These are phyloP conservation scores for Galeopsis tetrahit DNA, from an alignment of 257 asterid species.

Conservation along the genomic window DNA sequence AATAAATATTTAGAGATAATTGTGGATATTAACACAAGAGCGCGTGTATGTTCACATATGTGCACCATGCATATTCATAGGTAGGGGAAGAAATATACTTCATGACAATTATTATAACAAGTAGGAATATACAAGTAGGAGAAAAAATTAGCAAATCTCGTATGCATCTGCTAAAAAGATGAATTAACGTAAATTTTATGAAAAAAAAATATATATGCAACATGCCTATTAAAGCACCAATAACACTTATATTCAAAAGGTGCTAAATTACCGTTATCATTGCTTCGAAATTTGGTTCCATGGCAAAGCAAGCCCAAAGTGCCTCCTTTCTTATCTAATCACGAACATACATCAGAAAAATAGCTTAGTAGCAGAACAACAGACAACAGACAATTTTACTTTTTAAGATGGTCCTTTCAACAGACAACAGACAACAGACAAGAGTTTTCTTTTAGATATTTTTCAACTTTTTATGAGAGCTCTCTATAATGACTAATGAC, in stretches of 20 bases:
- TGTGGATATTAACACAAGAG: background rate
- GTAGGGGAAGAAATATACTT: background rate
- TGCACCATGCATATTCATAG: too few species aligned
- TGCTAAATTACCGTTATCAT: constrained; percentile 62
- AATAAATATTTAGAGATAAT: too few species aligned
- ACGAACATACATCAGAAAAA: constrained; percentile 18
- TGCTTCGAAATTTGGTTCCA: constrained; percentile 86
- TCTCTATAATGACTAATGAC: background rate
- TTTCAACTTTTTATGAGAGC: background rate
- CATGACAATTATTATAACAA: background rate
- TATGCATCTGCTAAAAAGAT: background rate
- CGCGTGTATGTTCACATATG: too few species aligned
- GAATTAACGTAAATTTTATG: background rate
- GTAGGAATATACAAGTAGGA: background rate
- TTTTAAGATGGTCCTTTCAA: background rate
- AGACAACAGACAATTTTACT: background rate
- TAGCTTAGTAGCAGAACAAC: constrained; percentile 21
- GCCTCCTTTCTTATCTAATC: constrained; percentile 95
- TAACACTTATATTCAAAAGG: background rate
- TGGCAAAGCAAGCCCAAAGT: constrained; percentile 97
- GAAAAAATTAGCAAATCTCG: background rate
- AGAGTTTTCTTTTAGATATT: background rate
- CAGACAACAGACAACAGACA: background rate
- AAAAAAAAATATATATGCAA: background rate
- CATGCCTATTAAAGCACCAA: constrained; percentile 3